These are phyloP conservation scores for Vanderwaltozyma yarrowii DNA, from an alignment of 805 yeast genomes.

Conservation along the genomic window DNA sequence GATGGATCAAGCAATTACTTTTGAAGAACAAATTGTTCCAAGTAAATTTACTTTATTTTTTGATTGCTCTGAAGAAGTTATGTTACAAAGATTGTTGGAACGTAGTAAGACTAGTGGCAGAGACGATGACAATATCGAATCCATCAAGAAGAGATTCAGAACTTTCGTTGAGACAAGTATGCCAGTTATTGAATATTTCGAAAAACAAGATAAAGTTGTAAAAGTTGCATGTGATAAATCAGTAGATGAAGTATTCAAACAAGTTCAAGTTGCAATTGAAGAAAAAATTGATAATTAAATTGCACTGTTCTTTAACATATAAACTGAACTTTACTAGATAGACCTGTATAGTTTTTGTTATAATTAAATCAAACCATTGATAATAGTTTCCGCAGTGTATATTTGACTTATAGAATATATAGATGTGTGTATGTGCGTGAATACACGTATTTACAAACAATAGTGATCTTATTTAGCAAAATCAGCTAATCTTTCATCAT, in stretches of 20 bases:
- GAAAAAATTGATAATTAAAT: constrained; percentile 9
- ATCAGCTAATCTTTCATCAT: constrained; percentile 30
- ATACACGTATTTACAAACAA: no score
- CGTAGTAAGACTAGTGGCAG: constrained; percentile 95
- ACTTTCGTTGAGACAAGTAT: constrained; percentile 80
- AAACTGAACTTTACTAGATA: no score
- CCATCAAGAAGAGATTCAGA: constrained; percentile 79
- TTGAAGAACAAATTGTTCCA: constrained; percentile 68
- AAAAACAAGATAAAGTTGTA: constrained; percentile 62
- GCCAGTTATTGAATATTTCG: constrained; percentile 88
- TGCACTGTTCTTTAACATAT: no score
- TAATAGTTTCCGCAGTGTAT: no score
- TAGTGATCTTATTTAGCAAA: no score
- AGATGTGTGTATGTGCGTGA: no score
- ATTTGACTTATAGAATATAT: no score
- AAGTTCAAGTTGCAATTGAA: constrained; percentile 58
- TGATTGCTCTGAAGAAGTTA: constrained; percentile 72
- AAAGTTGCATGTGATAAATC: constrained; percentile 70
- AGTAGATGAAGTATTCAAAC: constrained; percentile 63
- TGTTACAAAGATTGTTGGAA: constrained; percentile 75
- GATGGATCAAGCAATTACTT: constrained; percentile 96
- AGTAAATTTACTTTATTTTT: constrained; percentile 65
- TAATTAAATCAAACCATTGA: no score
- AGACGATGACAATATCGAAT: constrained; percentile 83
- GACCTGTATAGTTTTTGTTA: no score